phyloP scores from a whole-genome alignment of 768 basidiomycete genomes.

The Sporobolomyces phaffii region DNA sequence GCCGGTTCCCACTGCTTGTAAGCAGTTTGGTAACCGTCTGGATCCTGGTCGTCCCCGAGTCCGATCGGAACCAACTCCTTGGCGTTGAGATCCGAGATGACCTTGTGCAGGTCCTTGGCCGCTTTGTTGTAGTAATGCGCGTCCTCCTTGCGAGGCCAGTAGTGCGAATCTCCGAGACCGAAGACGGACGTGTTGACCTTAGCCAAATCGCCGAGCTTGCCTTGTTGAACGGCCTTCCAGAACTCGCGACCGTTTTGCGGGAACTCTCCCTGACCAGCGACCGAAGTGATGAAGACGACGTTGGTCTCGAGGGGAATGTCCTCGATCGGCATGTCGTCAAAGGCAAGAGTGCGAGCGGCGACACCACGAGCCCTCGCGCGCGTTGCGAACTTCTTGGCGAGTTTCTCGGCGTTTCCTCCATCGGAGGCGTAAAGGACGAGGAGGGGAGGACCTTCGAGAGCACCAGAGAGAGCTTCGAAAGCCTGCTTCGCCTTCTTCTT shows the following conservation, averaged over 20 bases:
- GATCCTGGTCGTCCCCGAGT: slow-evolving; percentile 93
- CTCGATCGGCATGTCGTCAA: slow-evolving; percentile 76
- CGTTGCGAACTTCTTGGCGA: slow-evolving; percentile 75
- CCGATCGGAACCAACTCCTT: slow-evolving; percentile 67
- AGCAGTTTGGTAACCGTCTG: slow-evolving; percentile 89
- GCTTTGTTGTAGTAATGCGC: slow-evolving; percentile 98
- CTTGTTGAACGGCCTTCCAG: slow-evolving; percentile 73
- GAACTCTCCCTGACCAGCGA: slow-evolving; percentile 93
- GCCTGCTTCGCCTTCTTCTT: slow-evolving; percentile 72
- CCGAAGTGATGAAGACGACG: slow-evolving; percentile 81
- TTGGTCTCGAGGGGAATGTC: slow-evolving; percentile 64
- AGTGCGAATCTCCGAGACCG: slow-evolving; percentile 95
- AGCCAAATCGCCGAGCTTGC: slow-evolving; percentile 55
- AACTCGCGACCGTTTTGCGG: slow-evolving; percentile 91
- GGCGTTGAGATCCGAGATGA: slow-evolving; percentile 71
- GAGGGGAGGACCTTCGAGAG: slow-evolving; percentile 82
- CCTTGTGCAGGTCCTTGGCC: slow-evolving; percentile 76
- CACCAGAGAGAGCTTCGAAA: slow-evolving; percentile 72
- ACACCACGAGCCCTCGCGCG: slow-evolving; percentile 81
- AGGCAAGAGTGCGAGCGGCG: slow-evolving; percentile 62
- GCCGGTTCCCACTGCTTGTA: slow-evolving; percentile 93
- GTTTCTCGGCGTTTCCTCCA: slow-evolving; percentile 91
- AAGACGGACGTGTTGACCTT: slow-evolving; percentile 69
- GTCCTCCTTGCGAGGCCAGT: slow-evolving; percentile 96
- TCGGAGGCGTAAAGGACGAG: slow-evolving; percentile 90